Conservation (phyloP, 164 flowering plant species). For the Berberis vulgaris region DNA sequence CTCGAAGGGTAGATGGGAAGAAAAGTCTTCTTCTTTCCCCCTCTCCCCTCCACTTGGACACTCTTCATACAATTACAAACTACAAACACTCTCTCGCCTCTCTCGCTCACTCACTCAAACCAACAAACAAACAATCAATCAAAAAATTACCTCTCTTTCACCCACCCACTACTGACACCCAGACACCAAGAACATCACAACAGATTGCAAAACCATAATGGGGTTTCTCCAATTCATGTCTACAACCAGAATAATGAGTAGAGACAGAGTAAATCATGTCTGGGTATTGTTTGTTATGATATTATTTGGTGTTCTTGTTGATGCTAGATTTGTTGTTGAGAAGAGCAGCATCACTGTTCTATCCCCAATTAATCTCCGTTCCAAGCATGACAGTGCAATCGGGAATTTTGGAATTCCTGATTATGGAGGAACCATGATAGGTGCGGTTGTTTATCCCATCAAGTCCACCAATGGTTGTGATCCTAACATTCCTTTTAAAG, state of each 20-base stretch:
- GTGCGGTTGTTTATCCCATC: slow-evolving; percentile 53
- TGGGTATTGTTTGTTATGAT: neutral
- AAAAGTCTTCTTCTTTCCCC: neutral
- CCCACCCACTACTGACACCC: too few species aligned
- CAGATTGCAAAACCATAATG: neutral
- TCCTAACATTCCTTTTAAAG: slow-evolving; percentile 35
- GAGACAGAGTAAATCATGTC: neutral
- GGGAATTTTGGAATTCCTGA: slow-evolving; percentile 86
- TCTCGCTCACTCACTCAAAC: neutral
- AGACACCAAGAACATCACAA: too few species aligned
- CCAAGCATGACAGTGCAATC: slow-evolving; percentile 63
- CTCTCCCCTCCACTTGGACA: neutral
- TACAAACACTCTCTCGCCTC: neutral
- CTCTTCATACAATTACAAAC: neutral
- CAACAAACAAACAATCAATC: too few species aligned
- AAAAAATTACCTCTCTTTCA: too few species aligned
- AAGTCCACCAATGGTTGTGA: slow-evolving; percentile 37
- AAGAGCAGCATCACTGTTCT: slow-evolving; percentile 59
- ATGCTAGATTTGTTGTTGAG: slow-evolving; percentile 61
- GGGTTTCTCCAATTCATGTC: neutral
- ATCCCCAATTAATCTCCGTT: slow-evolving; percentile 30
- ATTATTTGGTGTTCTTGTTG: slow-evolving; percentile 1
- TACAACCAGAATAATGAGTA: neutral
- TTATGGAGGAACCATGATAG: slow-evolving; percentile 72
- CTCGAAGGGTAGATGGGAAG: neutral